Conservation (phyloP, 345 rosid species). For the Eucalyptus rudis region DNA sequence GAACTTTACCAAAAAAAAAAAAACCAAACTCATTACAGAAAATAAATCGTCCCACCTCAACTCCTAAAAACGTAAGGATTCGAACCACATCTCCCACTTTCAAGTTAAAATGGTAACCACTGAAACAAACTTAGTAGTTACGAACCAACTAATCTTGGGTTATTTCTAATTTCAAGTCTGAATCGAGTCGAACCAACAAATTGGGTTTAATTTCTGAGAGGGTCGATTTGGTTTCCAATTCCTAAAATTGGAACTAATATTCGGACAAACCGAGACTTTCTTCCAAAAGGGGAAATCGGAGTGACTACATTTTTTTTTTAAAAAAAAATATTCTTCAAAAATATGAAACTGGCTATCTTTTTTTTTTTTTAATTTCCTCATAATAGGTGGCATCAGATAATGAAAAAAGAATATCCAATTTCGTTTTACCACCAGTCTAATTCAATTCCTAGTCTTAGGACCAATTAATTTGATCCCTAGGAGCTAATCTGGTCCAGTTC, state of each 20-base stretch:
- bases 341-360: no score
- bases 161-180: accelerated
- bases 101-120: accelerated
- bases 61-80: no score
- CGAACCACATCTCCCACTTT: no score
- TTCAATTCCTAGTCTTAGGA: accelerated
- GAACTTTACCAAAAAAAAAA: no score
- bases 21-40: no score
- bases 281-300: accelerated
- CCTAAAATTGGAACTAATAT: neutral
- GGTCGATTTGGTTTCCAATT: accelerated
- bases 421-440: accelerated
- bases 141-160: accelerated
- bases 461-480: no score
- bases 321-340: no score
- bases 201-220: accelerated
- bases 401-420: no score
- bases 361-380: no score
- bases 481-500: accelerated
- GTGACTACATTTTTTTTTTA: no score
- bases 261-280: accelerated
- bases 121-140: accelerated
- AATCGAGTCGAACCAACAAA: accelerated
- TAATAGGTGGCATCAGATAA: no score
- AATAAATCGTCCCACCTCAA: no score